Conservation (phyloP, 805 yeast genomes). For the Wickerhamomyces rabaulensis region DNA sequence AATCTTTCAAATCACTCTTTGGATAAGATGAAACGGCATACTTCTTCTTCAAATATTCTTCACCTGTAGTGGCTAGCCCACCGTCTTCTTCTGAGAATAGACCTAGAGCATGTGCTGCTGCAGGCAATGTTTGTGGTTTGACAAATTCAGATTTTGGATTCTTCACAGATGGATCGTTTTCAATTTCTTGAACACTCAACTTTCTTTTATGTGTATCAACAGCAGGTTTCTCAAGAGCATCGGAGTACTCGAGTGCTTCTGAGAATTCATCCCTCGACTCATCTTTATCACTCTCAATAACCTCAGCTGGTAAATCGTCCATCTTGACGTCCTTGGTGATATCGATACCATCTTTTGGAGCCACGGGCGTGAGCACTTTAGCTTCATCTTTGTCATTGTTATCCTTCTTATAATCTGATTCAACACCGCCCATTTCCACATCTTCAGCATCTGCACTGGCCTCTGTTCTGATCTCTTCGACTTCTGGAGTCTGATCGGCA, state of each 20-base stretch:
- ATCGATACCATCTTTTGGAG: neutral
- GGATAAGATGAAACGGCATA: conserved; percentile 94
- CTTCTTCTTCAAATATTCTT: conserved; percentile 66
- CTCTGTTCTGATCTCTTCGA: conserved; percentile 1
- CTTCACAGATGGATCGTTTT: conserved; percentile 53
- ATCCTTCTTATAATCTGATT: conserved; percentile 34
- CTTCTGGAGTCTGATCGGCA: conserved; percentile 1
- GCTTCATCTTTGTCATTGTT: conserved; percentile 17
- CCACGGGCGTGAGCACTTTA: neutral
- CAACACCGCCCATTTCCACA: conserved; percentile 35
- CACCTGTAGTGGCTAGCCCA: conserved; percentile 62
- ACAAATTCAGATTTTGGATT: conserved; percentile 79
- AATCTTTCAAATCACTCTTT: conserved; percentile 60
- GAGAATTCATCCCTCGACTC: conserved; percentile 2
- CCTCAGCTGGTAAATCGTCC: conserved; percentile 13
- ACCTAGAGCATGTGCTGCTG: conserved; percentile 59
- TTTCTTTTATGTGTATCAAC: conserved; percentile 10
- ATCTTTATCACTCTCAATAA: conserved; percentile 5
- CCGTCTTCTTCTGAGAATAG: conserved; percentile 54
- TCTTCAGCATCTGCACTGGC: conserved; percentile 15
- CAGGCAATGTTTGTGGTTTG: conserved; percentile 60
- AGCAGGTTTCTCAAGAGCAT: conserved; percentile 11
- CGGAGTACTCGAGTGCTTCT: conserved; percentile 7
- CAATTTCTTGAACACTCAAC: conserved; percentile 27
- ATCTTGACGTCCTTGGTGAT: conserved; percentile 1